Base-by-base conservation (phyloP, 2,329 filamentous ascomycete genomes). In the Trichocomaceae sp. region DNA sequence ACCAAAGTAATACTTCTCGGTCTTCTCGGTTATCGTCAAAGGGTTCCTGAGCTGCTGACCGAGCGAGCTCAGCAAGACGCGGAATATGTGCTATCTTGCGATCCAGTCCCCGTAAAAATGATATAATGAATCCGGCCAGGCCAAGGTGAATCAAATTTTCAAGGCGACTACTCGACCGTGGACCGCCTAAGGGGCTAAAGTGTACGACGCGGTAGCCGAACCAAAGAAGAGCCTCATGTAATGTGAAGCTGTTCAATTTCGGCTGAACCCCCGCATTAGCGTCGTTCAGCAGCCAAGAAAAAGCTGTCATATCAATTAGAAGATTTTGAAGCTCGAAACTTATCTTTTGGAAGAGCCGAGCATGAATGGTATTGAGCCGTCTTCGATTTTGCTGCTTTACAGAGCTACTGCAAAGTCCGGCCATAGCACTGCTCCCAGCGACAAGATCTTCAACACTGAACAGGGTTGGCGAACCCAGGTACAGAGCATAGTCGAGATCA, bases 101-200 rank as follows among this genome's bases (percentile, higher is more conserved):
- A 15, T 53, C 51, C 17, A 53, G 51, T 37, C 17, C 39, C 31
- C 23, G 33, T 33, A 53, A 47, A 31, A 53, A 53, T 37, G 51
- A 37, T 17, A 19, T 20, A 17, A 53, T 20, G 37, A 53, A 53
- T 2, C 41, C 35, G 26, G 42, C 26, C 19, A 53, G 17, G 29
- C 51, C 51, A n/a, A 53, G 23, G 23, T 53, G 51, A 41, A 53
- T 19, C 42, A 17, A 20, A 29, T 53, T 10, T 29, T 47, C 51
- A 20, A 47, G 22, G 22, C 12, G n/a, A 22, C 9, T 41, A n/a
- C 19, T 13, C 46, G 17, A 13, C 23, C 13, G 8, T 3, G 42
- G 19, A 15, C n/a, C 15, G 9, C 42, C 15, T n/a, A 53, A 22
- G 26, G 51, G 13, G 8, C 44, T 53, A 15, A 53, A 47, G 2